Conservation (phyloP, 306 rosid species). For the Sindora glabra region DNA sequence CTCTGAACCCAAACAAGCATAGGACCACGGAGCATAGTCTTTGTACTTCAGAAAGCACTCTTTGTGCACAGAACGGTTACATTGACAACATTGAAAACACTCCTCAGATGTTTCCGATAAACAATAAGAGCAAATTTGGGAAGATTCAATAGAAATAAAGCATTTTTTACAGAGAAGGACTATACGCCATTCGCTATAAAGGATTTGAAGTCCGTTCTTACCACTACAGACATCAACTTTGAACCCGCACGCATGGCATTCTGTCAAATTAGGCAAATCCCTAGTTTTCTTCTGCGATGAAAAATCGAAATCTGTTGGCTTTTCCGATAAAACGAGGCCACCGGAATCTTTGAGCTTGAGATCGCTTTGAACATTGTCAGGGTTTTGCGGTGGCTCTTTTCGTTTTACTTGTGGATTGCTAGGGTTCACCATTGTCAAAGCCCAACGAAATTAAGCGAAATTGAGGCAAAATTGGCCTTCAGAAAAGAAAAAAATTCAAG, state of each 20-base stretch:
- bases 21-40: slow-evolving; percentile 40
- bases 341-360: neutral
- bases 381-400: neutral
- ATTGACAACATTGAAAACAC: slow-evolving; percentile 32
- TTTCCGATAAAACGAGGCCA: slow-evolving; percentile 2
- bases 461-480: neutral
- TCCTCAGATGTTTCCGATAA: slow-evolving; percentile 26
- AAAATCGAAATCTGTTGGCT: neutral
- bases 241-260: slow-evolving; percentile 66
- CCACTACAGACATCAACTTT: slow-evolving; percentile 47
- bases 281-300: slow-evolving; percentile 49
- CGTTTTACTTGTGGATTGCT: slow-evolving; percentile 1
- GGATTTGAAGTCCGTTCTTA: slow-evolving; percentile 43
- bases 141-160: slow-evolving; percentile 38
- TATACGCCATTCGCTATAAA: slow-evolving; percentile 76
- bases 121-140: slow-evolving; percentile 67
- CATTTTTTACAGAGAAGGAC: slow-evolving; percentile 73
- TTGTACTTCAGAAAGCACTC: slow-evolving; percentile 33
- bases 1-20: slow-evolving; percentile 29
- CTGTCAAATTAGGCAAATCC: slow-evolving; percentile 57
- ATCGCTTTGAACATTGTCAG: neutral
- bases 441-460: neutral
- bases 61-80: slow-evolving; percentile 47
- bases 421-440: slow-evolving; percentile 10
- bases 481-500: neutral